Evolutionary conservation across 805 yeast genomes (phyloP).

Genomic region (Yamadazyma insecticola): DNA sequence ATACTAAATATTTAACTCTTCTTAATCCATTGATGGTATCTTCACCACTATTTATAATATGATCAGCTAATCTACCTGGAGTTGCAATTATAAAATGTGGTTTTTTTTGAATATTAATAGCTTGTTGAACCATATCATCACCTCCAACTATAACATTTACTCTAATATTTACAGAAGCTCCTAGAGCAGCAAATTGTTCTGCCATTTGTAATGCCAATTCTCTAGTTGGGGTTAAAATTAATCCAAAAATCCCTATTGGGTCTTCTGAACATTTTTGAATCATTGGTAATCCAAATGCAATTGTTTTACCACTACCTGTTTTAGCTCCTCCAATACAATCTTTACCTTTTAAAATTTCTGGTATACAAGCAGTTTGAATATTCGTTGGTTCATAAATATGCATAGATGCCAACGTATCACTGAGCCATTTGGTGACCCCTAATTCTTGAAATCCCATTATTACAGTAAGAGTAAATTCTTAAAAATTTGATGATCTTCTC

Average conservation of each 20-base stretch:
- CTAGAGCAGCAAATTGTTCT: slow-evolving; percentile 91
- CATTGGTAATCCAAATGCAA: slow-evolving; percentile 98
- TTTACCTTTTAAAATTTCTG: slow-evolving; percentile 73
- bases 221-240: slow-evolving; percentile 86
- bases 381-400: slow-evolving; percentile 77
- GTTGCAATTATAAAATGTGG: slow-evolving; percentile 97
- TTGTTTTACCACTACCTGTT: slow-evolving; percentile 97
- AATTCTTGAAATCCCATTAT: slow-evolving; percentile 48
- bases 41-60: slow-evolving; percentile 80
- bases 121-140: slow-evolving; percentile 86
- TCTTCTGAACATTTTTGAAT: slow-evolving; percentile 91
- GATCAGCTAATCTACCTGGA: slow-evolving; percentile 95
- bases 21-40: slow-evolving; percentile 78
- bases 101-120: slow-evolving; percentile 68
- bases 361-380: slow-evolving; percentile 87
- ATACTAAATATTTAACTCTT: slow-evolving; percentile 73
- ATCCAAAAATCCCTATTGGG: slow-evolving; percentile 88
- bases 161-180: slow-evolving; percentile 81
- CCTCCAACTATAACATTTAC: slow-evolving; percentile 92
- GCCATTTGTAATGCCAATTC: slow-evolving; percentile 96
- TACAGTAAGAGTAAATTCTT: too few relatives aligned
- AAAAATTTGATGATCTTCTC: slow-evolving; percentile 1
- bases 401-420: slow-evolving; percentile 77
- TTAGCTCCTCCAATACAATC: slow-evolving; percentile 98
- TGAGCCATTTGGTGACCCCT: slow-evolving; percentile 85